phyloP scores from a whole-genome alignment of 495 filamentous ascomycete genomes.

The Cladorrhinum samala region DNA sequence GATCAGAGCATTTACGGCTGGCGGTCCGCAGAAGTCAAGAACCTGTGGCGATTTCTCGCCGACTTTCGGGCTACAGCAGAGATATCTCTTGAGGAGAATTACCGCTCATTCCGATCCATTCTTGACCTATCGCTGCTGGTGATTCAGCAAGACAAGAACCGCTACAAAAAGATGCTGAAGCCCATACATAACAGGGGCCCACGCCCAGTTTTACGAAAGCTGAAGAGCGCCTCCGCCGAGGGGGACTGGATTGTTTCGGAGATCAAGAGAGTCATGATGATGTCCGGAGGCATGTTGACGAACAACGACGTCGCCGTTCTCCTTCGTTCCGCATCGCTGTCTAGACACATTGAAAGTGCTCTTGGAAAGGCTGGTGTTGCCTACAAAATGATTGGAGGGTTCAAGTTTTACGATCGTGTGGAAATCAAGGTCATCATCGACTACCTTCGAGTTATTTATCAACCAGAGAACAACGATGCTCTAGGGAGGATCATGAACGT shows the following conservation, averaged over 20 bases:
- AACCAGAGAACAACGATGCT: constrained; percentile 85
- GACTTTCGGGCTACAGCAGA: constrained; percentile 73
- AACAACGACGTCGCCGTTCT: constrained; percentile 81
- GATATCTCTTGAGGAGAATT: constrained; percentile 90
- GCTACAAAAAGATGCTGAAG: constrained; percentile 71
- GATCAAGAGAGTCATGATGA: constrained; percentile 61
- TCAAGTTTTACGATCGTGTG: constrained; percentile 83
- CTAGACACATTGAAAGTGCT: constrained; percentile 74
- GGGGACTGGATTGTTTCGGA: constrained; percentile 87
- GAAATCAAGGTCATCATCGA: constrained; percentile 89
- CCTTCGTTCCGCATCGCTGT: constrained; percentile 76
- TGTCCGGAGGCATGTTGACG: constrained; percentile 67
- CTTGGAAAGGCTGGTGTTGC: constrained; percentile 81
- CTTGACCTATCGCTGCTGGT: constrained; percentile 73
- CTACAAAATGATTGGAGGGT: constrained; percentile 90
- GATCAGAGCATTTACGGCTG: constrained; percentile 99
- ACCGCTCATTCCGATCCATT: constrained; percentile 89
- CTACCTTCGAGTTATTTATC: constrained; percentile 79
- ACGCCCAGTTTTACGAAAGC: constrained; percentile 72
- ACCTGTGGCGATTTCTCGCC: constrained; percentile 69
- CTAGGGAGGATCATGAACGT: constrained; percentile 79
- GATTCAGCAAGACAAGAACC: constrained; percentile 82
- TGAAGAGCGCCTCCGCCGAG: constrained; percentile 67
- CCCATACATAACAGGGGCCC: constrained; percentile 78
- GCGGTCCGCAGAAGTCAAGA: constrained; percentile 92